Evolutionary conservation across 306 rosid genomes (phyloP), one percentile per base, ranked within the genome.

Genomic region (Dalbergia oliveri): DNA sequence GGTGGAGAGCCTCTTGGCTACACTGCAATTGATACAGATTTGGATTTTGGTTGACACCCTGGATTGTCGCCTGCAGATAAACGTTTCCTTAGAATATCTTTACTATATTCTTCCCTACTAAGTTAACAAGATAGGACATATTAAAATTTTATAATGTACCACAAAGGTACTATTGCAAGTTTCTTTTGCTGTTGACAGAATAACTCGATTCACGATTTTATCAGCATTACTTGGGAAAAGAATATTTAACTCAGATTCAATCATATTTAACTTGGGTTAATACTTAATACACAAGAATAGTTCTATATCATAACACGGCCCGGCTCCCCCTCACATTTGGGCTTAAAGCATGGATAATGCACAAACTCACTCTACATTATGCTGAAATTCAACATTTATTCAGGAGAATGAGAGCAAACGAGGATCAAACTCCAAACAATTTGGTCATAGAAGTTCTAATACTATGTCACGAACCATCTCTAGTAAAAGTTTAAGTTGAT

Each of bases 61-160:
- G 8, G 62, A 56, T 41, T 26, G 11, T 58, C 31, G 49, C 49
- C 41, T 33, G 64, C 8, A 64, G 21, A 59, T 66, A 66, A 64
- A 41, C 23, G 4, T 49, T 33, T 66, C 77, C 49, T 68, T 79
- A 47, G 47, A 43, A 21, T 73, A 23, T 61, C 31, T 50, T 57
- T 49, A 10, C 41, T 64, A 18, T 69, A 12, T 43, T 45, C 68
- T 21, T 54, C 33, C 54, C 60, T 23, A 79, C 75, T 82, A 58
- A 79, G 33, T 26, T 26, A 1, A 26, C 3, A 26, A 1, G 31
- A 26, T 45, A 62, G 33, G 33, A 37, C 53, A 71, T 57, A 49
- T 65, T 19, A 34, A 61, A 18, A 74, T 26, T 26, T 26, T 26
- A 26, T 66, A 43, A 64, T 56, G 31, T 69, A 47, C 75, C 84